Evolutionary conservation across 306 rosid species (phyloP).

Genomic region (Cicer bijugum): DNA sequence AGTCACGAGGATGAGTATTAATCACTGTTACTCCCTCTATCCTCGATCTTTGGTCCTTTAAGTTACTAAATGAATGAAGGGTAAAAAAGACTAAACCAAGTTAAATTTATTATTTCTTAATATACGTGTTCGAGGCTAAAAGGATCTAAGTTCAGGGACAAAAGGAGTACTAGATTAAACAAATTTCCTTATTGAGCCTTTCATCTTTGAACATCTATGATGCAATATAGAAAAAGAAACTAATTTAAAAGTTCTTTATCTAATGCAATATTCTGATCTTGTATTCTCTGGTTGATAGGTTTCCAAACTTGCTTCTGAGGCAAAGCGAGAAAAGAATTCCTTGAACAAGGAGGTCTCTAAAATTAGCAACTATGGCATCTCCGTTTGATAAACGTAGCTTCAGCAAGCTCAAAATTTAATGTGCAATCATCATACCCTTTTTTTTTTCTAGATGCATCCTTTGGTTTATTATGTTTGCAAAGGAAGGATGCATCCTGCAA

Average conservation of each 20-base stretch:
- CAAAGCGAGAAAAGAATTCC: constrained; percentile 68
- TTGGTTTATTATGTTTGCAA: constrained; percentile 27
- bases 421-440: constrained; percentile 23
- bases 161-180: no score
- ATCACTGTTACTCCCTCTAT: no score
- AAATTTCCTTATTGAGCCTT: neutral
- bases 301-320: constrained; percentile 69
- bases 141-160: no score
- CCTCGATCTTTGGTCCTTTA: no score
- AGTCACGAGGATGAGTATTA: no score
- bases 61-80: no score
- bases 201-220: neutral
- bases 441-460: neutral
- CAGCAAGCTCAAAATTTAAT: constrained; percentile 31
- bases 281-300: constrained; percentile 61
- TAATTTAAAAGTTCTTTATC: neutral
- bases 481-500: constrained; percentile 3
- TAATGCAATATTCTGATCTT: constrained; percentile 40
- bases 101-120: no score
- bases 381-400: constrained; percentile 60
- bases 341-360: constrained; percentile 75
- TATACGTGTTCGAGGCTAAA: no score
- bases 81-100: no score
- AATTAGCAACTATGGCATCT: constrained; percentile 86
- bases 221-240: constrained; percentile 7